Evolutionary conservation across 352 stramenopile genomes (phyloP).

Genomic region (Globisporangium nodosum): DNA sequence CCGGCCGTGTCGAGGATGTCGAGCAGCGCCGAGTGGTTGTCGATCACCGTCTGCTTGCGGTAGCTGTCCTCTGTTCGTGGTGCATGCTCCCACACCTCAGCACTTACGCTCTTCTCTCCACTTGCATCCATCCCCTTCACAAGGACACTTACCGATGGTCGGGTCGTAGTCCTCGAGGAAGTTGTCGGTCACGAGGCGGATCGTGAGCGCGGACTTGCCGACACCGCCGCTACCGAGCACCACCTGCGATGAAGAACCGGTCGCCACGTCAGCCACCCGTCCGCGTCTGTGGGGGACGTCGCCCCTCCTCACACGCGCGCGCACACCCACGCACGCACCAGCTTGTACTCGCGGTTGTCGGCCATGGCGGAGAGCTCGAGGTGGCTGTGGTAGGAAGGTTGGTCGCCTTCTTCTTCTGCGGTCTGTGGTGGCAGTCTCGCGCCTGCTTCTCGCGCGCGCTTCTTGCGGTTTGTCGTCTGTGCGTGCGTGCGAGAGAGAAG

Average conservation of each 20-base stretch:
- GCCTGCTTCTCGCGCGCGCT: not conserved
- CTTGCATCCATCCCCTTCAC: not conserved
- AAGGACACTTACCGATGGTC: constrained; percentile 65
- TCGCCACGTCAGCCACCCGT: not conserved
- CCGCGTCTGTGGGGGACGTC: not conserved
- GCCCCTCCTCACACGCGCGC: no score
- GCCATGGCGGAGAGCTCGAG: constrained; percentile 20
- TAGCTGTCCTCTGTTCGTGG: constrained; percentile 86
- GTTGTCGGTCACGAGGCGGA: constrained; percentile 90
- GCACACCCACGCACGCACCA: constrained; percentile 30
- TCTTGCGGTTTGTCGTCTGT: not conserved
- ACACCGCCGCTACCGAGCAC: constrained; percentile 88
- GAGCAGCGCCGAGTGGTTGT: constrained; percentile 73
- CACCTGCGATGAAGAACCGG: constrained; percentile 27
- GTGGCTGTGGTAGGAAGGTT: not conserved
- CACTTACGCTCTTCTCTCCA: not conserved
- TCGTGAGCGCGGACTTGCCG: constrained; percentile 90
- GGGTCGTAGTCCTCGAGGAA: constrained; percentile 93
- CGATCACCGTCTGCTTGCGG: constrained; percentile 86
- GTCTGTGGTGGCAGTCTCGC: not conserved
- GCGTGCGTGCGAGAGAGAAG: not conserved
- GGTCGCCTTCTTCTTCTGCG: not conserved
- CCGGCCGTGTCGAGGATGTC: constrained; percentile 91
- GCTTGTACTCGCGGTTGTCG: constrained; percentile 83
- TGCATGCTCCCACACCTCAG: not conserved